Base-by-base conservation (phyloP, 2,329 filamentous ascomycete species). In the Lachnum nothofagi region DNA sequence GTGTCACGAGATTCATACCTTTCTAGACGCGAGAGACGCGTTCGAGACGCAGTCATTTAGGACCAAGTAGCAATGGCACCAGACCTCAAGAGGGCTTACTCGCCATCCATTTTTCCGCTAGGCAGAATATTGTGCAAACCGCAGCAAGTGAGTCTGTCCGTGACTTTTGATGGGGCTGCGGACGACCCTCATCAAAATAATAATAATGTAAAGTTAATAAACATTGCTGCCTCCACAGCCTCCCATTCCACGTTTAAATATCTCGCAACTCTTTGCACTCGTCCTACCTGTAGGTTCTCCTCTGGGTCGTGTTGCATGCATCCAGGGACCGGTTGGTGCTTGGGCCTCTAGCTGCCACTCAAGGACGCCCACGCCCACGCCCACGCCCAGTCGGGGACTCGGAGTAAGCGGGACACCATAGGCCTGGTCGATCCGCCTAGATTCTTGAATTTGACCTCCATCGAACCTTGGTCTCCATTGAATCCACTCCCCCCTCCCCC, bases 1-100 rank as follows among this genome's bases (percentile, higher is more conserved):
- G 42, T 34, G 37, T 55, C 54, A 55, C 52, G 55, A 53, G 54
- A n/a, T n/a, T 40, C 4, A 40, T 10, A 9, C 38, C 8, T 20
- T 10, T 17, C n/a, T 12, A 48, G 22, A 42, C 39, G 37, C 47
- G 10, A 41, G 27, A 41, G 20, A 35, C 42, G 34, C 40, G 33
- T 20, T 8, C 25, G 9, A 19, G 24, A 23, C 10, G 7, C 22
- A 27, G 25, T 19, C 10, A 19, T 6, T 3, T 23, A 14, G 16
- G 23, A 4, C 19, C 20, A 17, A 24, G 10, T 6, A 23, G 12
- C 10, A n/a, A 8, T 40, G 5, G 37, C 19, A 40, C 17, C 34
- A 19, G 34, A 8, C 34, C 16, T 10, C 12, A 12, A 9, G 17
- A 23, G 14, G 8, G 20, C 2, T 39, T 14, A 19, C 22, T 23